A percentile compares a stretch with the other conserved stretches of the same genome.
phyloP scores from a whole-genome alignment of 345 rosid species.

The Dovyalis caffra region DNA sequence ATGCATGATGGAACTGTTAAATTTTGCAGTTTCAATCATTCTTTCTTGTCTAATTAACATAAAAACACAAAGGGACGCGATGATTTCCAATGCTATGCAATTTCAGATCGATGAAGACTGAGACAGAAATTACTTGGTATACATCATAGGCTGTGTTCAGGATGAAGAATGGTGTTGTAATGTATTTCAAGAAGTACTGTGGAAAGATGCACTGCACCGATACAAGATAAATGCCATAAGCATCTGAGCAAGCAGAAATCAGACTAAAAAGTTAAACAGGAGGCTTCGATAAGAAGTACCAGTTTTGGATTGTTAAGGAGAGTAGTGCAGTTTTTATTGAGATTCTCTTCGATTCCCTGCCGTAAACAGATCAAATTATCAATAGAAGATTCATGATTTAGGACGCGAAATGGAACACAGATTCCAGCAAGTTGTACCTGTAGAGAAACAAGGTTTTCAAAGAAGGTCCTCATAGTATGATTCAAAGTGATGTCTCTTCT shows the following conservation, averaged over 20 bases:
- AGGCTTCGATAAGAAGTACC: constrained; percentile 36
- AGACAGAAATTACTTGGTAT: constrained; percentile 54
- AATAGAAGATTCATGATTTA: background rate
- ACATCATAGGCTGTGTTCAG: constrained; percentile 92
- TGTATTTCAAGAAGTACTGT: constrained; percentile 63
- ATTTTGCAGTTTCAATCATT: constrained; percentile 1
- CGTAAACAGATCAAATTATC: constrained; percentile 13
- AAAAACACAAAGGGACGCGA: background rate
- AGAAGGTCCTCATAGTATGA: constrained; percentile 66
- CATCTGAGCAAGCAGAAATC: background rate
- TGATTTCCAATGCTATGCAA: background rate
- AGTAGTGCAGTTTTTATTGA: constrained; percentile 57
- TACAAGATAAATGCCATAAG: constrained; percentile 3
- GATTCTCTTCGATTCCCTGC: constrained; percentile 67
- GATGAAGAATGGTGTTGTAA: constrained; percentile 70
- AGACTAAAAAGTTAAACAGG: background rate
- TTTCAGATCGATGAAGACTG: background rate
- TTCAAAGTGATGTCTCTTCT: constrained; percentile 68
- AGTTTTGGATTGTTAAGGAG: constrained; percentile 45
- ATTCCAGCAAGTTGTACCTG: constrained; percentile 43
- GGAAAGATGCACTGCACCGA: constrained; percentile 86
- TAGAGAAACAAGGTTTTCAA: constrained; percentile 46
- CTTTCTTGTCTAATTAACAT: background rate
- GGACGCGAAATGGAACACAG: background rate
- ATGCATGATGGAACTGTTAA: constrained; percentile 65